These are phyloP conservation scores for Aspergillus carbonarius DNA, from an alignment of 2,329 filamentous ascomycete species.

Conservation along the genomic window DNA sequence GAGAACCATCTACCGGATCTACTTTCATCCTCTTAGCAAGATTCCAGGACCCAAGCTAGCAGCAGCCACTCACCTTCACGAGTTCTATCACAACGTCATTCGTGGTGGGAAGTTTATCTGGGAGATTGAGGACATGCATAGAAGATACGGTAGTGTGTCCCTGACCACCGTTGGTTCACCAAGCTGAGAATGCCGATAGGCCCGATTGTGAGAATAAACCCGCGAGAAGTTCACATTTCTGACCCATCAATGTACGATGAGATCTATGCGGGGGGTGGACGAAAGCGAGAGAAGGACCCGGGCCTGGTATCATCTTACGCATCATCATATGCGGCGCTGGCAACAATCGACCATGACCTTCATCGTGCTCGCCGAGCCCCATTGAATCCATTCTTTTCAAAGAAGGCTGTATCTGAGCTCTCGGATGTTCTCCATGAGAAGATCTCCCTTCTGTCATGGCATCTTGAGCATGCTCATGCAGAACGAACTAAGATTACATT, in stretches of 20 bases:
- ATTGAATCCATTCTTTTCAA: slow-evolving; percentile 47
- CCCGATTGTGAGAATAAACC: slow-evolving; percentile 32
- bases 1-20: not conserved
- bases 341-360: slow-evolving; percentile 39
- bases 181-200: not conserved
- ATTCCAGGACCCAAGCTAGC: slow-evolving; percentile 36
- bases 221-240: slow-evolving; percentile 35
- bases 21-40: slow-evolving; percentile 29
- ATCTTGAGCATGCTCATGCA: not conserved
- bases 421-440: not conserved
- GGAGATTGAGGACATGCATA: slow-evolving; percentile 32
- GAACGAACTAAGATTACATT: not conserved
- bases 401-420: not conserved
- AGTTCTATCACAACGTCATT: slow-evolving; percentile 35
- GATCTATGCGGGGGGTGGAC: slow-evolving; percentile 25
- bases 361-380: slow-evolving; percentile 40
- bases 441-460: not conserved
- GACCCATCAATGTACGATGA: slow-evolving; percentile 34
- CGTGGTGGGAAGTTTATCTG: slow-evolving; percentile 30
- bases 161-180: not conserved
- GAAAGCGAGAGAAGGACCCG: slow-evolving; percentile 23
- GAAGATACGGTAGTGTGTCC: slow-evolving; percentile 30
- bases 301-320: slow-evolving; percentile 16
- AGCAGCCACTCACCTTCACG: slow-evolving; percentile 31
- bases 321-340: slow-evolving; percentile 21